Conservation (phyloP, 257 asterid genomes). For the Solanum medicagineum region DNA sequence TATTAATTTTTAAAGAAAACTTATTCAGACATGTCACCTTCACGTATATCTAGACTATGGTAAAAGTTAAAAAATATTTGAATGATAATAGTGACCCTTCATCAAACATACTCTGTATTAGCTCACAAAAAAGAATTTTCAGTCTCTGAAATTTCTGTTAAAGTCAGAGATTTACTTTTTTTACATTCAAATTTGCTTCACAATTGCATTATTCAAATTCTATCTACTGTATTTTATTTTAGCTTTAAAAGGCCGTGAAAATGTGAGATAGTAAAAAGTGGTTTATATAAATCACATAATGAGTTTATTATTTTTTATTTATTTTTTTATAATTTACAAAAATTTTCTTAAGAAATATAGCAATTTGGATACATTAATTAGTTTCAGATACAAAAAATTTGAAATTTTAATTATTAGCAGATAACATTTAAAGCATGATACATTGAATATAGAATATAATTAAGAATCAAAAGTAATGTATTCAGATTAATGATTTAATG, state of each 20-base stretch:
- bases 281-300: too few relatives aligned
- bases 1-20: too few relatives aligned
- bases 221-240: background rate
- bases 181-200: background rate
- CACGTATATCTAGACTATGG: background rate
- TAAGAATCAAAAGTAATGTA: too few relatives aligned
- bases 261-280: background rate
- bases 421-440: too few relatives aligned
- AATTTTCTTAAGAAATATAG: too few relatives aligned
- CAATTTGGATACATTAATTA: too few relatives aligned
- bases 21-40: background rate
- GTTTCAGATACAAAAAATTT: too few relatives aligned
- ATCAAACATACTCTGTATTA: background rate
- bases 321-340: too few relatives aligned
- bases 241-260: background rate
- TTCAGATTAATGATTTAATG: too few relatives aligned
- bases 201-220: background rate
- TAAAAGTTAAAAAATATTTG: background rate
- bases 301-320: too few relatives aligned
- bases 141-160: background rate
- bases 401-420: too few relatives aligned
- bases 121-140: constrained; percentile 3
- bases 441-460: too few relatives aligned
- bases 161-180: background rate
- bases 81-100: constrained; percentile 12